These are phyloP conservation scores for Talaromyces sp. DNA, from an alignment of 2,329 filamentous ascomycete species.

Conservation along the genomic window DNA sequence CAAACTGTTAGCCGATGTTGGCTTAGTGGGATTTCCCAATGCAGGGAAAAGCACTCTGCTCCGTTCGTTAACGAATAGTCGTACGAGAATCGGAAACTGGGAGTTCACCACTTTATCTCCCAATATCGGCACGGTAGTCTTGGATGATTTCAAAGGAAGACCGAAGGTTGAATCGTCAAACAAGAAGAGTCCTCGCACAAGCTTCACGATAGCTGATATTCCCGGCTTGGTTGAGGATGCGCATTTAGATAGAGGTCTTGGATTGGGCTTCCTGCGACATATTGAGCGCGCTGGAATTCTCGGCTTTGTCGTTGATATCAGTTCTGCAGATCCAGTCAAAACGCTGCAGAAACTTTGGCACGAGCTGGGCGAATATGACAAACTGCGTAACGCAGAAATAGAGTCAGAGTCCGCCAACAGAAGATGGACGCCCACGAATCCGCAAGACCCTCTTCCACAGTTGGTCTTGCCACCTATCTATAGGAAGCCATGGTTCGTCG, in stretches of 20 bases:
- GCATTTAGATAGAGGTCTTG: constrained; percentile 85
- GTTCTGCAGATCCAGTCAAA: constrained; percentile 70
- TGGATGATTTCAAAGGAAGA: constrained; percentile 80
- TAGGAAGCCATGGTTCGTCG: constrained; percentile 94
- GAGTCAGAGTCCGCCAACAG: constrained; percentile 59
- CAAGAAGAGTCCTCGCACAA: constrained; percentile 60
- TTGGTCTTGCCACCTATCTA: constrained; percentile 67
- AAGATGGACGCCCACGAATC: constrained; percentile 55
- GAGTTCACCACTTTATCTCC: constrained; percentile 94
- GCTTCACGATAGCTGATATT: constrained; percentile 93
- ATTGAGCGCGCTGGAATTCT: constrained; percentile 91
- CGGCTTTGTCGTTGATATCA: constrained; percentile 88
- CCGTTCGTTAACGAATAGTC: constrained; percentile 80
- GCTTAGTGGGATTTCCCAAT: constrained; percentile 90
- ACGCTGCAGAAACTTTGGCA: constrained; percentile 81
- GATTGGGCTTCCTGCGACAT: constrained; percentile 86
- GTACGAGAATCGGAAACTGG: constrained; percentile 88
- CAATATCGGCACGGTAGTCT: constrained; percentile 91
- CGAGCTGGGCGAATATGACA: constrained; percentile 86
- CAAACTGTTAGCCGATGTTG: constrained; percentile 91
- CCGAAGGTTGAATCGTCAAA: constrained; percentile 52
- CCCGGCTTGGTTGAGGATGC: constrained; percentile 90
- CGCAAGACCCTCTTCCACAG: constrained; percentile 38
- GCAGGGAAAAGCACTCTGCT: constrained; percentile 93
- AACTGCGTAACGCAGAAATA: constrained; percentile 69